Evolutionary conservation across 768 basidiomycete species (phyloP).

Genomic region (Hortiboletus campestris): DNA sequence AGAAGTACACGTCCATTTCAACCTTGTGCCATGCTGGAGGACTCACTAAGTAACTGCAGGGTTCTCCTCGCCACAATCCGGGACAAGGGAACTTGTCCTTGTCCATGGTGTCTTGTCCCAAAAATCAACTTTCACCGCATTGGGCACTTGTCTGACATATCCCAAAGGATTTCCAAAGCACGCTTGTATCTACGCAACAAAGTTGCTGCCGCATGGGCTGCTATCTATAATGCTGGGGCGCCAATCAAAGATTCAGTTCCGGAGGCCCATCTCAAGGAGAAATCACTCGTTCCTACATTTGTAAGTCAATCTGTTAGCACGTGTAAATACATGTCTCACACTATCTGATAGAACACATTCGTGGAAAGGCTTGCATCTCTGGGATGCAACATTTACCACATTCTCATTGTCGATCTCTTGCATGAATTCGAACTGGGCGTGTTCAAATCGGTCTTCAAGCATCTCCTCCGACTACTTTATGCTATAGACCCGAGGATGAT

Average conservation of each 20-base stretch:
- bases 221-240: slow-evolving; percentile 10
- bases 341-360: slow-evolving; percentile 34
- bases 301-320: neutral
- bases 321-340: neutral
- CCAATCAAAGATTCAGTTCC: slow-evolving; percentile 12
- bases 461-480: slow-evolving; percentile 35
- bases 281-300: slow-evolving; percentile 9
- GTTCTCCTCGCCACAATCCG: slow-evolving; percentile 28
- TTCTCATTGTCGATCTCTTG: slow-evolving; percentile 37
- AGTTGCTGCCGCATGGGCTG: neutral
- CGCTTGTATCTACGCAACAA: neutral
- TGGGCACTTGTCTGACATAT: slow-evolving; percentile 11
- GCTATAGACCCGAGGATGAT: slow-evolving; percentile 8
- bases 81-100: slow-evolving; percentile 30
- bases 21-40: too few relatives aligned
- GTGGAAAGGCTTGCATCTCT: slow-evolving; percentile 16
- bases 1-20: slow-evolving; percentile 26
- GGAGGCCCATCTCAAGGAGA: slow-evolving; percentile 4
- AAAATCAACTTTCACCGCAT: slow-evolving; percentile 15
- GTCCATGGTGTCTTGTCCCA: slow-evolving; percentile 27
- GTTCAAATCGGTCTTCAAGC: slow-evolving; percentile 37
- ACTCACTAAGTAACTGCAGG: slow-evolving; percentile 14
- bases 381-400: slow-evolving; percentile 23
- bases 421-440: slow-evolving; percentile 43
- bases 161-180: neutral